Evolutionary conservation across 2,329 filamentous ascomycete genomes (phyloP).

Genomic region (Magnaporthiopsis incrustans): DNA sequence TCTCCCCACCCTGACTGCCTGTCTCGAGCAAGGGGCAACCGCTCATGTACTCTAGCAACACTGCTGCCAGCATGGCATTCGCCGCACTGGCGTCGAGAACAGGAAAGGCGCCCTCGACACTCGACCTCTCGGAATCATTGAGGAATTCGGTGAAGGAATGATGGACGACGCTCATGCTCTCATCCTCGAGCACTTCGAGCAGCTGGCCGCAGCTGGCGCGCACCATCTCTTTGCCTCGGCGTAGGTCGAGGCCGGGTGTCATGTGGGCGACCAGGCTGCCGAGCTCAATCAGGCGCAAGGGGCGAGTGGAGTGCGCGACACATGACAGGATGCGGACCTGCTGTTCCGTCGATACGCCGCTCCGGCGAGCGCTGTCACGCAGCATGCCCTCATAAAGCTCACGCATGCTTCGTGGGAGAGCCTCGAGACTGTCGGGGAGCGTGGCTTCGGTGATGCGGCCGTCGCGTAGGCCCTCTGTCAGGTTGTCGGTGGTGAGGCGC

Average conservation of each 20-base stretch:
- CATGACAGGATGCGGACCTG: conserved; percentile 31
- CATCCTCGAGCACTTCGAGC: conserved; percentile 35
- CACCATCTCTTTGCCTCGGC: conserved; percentile 25
- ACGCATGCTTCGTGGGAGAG: conserved; percentile 27
- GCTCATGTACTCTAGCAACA: neutral
- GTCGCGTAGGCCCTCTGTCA: conserved; percentile 15
- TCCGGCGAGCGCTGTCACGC: conserved; percentile 25
- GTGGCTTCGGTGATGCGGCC: conserved; percentile 13
- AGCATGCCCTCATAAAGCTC: conserved; percentile 34
- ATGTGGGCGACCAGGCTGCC: conserved; percentile 8
- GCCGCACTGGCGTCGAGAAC: neutral
- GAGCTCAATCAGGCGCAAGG: conserved; percentile 34
- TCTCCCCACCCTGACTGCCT: neutral
- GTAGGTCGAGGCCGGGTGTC: neutral
- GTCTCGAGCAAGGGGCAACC: neutral
- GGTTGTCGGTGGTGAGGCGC: conserved; percentile 32
- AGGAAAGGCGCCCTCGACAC: neutral
- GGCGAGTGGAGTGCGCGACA: conserved; percentile 32
- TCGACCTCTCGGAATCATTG: neutral
- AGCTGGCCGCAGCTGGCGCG: conserved; percentile 32
- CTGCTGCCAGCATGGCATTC: neutral
- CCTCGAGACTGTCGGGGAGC: conserved; percentile 18
- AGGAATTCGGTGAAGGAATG: conserved; percentile 41
- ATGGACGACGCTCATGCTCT: conserved; percentile 35
- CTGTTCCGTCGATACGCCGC: conserved; percentile 21